Evolutionary conservation across 495 filamentous ascomycete species (phyloP).

Genomic region (Parmelia sp.): DNA sequence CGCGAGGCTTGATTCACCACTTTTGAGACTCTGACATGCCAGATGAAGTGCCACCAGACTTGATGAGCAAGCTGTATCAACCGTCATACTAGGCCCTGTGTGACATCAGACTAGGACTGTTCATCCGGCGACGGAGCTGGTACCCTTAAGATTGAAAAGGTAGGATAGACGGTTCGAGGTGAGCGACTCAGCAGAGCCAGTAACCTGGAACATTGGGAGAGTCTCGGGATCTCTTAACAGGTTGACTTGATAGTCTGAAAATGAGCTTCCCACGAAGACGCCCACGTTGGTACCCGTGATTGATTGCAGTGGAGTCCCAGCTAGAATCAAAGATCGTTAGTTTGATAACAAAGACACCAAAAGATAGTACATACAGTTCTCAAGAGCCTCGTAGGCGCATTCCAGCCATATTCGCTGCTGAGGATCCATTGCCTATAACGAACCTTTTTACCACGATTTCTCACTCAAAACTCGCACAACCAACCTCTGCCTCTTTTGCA

Average conservation of each 20-base stretch:
- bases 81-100: conserved; percentile 39
- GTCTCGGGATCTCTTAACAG: conserved; percentile 20
- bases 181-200: conserved; percentile 1
- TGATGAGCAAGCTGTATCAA: conserved; percentile 48
- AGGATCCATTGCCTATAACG: conserved; percentile 49
- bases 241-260: conserved; percentile 23
- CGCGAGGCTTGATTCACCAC: conserved; percentile 22
- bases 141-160: conserved; percentile 44
- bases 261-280: conserved; percentile 19
- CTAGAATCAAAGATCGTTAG: conserved; percentile 34
- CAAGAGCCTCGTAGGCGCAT: too few species aligned
- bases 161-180: conserved; percentile 45
- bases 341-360: too few species aligned
- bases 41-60: conserved; percentile 31
- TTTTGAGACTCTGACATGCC: conserved; percentile 14
- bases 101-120: too few species aligned
- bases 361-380: too few species aligned
- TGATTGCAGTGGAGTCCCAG: conserved; percentile 21
- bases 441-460: too few species aligned
- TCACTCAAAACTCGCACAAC: neutral
- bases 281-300: conserved; percentile 22
- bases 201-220: conserved; percentile 3
- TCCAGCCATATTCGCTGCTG: too few species aligned
- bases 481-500: conserved; percentile 43
- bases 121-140: too few species aligned